Base-by-base conservation (phyloP, 805 yeast genomes). In the Pichia paraexigua region DNA sequence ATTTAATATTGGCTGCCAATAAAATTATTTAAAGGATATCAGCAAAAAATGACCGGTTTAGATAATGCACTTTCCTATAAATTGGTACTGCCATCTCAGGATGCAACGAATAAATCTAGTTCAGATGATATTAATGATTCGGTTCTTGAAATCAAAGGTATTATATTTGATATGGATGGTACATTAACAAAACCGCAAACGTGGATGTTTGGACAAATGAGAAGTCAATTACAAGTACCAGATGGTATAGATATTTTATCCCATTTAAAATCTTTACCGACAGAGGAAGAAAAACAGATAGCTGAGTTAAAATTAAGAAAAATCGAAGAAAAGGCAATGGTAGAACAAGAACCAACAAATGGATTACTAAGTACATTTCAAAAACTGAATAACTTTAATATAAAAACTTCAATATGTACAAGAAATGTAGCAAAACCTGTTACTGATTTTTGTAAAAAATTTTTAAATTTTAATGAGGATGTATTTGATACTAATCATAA, bases 121-220 rank as follows among this genome's bases (percentile, higher is more conserved):
- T 17, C 9, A 17, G 20, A 35, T 7, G 8, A 17, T n/a, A 7
- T 35, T 8, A 9, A n/a, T 35, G 20, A 35, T 2, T 35, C 39
- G 12, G 47, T 32, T 5, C 20, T 43, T 8, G 32, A 45, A 17
- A 25, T 55, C n/a, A 47, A 68, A 43, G 87, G 87, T 0, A 62
- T 85, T 8, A 71, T 85, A 1, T 85, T 85, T 61, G 92, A 85
- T 59, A 85, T 85, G 92, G 92, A 85, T 62, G 91, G 91, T 6
- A 85, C 92, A 0, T 61, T 85, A 50, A 80, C 86, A 56, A 67
- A 77, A 15, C 88, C 89, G 1, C 88, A 83, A 53, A 64, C 71
- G 1, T 61, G 64, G 59, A 69, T 69, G 72, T 69, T 69, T 52
- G 55, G 58, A 13, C 79, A 78, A 45, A 83, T 84, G 88, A 71